Evolutionary conservation across 2,329 filamentous ascomycete genomes (phyloP).

Genomic region (Xylariaceae sp.): DNA sequence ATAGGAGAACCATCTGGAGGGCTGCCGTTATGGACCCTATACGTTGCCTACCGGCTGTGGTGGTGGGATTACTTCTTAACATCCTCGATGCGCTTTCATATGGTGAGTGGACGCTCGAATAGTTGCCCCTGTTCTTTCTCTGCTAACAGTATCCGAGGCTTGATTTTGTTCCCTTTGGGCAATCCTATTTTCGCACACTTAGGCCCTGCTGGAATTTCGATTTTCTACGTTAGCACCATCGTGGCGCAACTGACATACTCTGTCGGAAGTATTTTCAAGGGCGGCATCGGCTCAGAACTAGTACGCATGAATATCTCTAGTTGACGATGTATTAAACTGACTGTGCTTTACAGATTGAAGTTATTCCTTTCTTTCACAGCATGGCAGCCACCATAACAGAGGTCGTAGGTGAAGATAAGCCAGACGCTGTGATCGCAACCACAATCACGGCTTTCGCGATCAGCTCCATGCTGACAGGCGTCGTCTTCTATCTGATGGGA

Average conservation of each 20-base stretch:
- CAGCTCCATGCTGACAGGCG: constrained; percentile 84
- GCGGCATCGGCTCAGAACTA: constrained; percentile 91
- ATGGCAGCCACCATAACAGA: constrained; percentile 88
- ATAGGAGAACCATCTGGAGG: constrained; percentile 59
- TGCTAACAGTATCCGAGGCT: constrained; percentile 46
- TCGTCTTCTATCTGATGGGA: constrained; percentile 89
- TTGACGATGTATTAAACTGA: constrained; percentile 13
- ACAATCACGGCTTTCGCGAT: constrained; percentile 87
- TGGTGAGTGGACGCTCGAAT: constrained; percentile 40
- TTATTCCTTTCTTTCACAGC: constrained; percentile 97
- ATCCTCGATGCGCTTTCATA: constrained; percentile 94
- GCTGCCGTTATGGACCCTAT: constrained; percentile 61
- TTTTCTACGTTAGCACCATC: constrained; percentile 98
- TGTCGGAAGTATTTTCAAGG: constrained; percentile 78
- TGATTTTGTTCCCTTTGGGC: constrained; percentile 92
- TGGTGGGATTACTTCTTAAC: constrained; percentile 84
- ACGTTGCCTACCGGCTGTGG: constrained; percentile 74
- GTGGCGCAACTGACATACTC: constrained; percentile 89
- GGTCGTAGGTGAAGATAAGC: constrained; percentile 71
- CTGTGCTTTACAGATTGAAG: constrained; percentile 65
- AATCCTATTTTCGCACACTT: constrained; percentile 78
- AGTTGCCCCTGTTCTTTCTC: not conserved
- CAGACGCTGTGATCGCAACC: constrained; percentile 84
- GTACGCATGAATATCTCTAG: constrained; percentile 38
- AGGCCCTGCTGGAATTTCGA: constrained; percentile 90